Percentiles rank a stretch among this genome's conserved stretches.
Evolutionary conservation across 176 grass and related monocot species (phyloP).

Genomic region (Cenchrus fungigraminus): DNA sequence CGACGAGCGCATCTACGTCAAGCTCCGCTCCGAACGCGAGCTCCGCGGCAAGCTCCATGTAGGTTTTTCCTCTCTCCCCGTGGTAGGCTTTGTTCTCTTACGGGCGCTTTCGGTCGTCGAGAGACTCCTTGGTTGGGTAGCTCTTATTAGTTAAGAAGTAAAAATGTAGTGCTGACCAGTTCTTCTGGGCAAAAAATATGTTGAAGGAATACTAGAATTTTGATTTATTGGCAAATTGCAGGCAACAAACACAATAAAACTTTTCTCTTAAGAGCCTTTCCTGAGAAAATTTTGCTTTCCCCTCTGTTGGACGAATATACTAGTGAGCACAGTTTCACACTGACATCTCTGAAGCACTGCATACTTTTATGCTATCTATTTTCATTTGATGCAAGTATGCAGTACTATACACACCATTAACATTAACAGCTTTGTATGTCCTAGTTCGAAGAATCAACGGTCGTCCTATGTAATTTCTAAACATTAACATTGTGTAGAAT

Average conservation of each 20-base stretch:
- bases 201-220: neutral
- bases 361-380: neutral
- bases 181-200: neutral
- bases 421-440: neutral
- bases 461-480: neutral
- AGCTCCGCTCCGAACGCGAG: constrained; percentile 96
- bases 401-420: neutral
- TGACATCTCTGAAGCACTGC: neutral
- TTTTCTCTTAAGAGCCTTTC: neutral
- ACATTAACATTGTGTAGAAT: neutral
- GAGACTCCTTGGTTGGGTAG: neutral
- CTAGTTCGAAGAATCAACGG: neutral
- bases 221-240: neutral
- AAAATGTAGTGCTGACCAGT: neutral
- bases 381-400: neutral
- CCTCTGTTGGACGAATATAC: neutral
- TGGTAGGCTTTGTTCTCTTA: neutral
- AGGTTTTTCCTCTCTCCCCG: neutral
- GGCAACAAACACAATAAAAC: too few relatives aligned
- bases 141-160: neutral
- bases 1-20: constrained; percentile 99
- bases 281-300: neutral
- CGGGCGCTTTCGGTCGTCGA: neutral
- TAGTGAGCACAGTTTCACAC: neutral
- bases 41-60: constrained; percentile 99